Conservation (phyloP, 75 land plant genomes). For the Azolla pinnata region DNA sequence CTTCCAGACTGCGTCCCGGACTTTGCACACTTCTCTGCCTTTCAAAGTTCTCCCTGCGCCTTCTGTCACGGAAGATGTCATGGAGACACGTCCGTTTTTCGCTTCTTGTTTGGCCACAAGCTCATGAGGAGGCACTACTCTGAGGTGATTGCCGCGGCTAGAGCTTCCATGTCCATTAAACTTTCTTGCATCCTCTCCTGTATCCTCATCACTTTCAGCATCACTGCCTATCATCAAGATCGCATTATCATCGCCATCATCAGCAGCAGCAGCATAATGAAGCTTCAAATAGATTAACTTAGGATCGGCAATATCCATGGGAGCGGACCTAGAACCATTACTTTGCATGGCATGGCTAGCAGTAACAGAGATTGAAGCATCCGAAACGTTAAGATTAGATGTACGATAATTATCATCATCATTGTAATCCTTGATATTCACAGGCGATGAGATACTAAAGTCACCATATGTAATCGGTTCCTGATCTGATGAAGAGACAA, state of each 20-base stretch:
- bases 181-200: constrained; percentile 6
- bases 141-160: constrained; percentile 10
- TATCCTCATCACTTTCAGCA: constrained; percentile 25
- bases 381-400: no score
- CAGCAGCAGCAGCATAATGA: neutral
- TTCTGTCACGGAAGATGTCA: constrained; percentile 53
- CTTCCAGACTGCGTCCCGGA: constrained; percentile 56
- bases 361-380: no score
- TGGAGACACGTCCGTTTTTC: constrained; percentile 28
- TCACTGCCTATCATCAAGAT: neutral
- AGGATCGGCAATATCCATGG: neutral
- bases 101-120: constrained; percentile 33
- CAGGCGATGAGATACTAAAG: no score
- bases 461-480: no score
- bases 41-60: constrained; percentile 71
- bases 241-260: neutral
- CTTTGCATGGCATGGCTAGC: no score
- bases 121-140: constrained; percentile 60
- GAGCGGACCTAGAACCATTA: no score
- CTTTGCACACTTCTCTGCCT: constrained; percentile 63
- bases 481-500: no score
- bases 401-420: no score
- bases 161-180: constrained; percentile 18
- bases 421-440: no score
- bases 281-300: neutral